Percentiles rank a stretch among this genome's conserved stretches.
Evolutionary conservation across 176 grass and related monocot species (phyloP).

Genomic region (Raddia distichophylla): DNA sequence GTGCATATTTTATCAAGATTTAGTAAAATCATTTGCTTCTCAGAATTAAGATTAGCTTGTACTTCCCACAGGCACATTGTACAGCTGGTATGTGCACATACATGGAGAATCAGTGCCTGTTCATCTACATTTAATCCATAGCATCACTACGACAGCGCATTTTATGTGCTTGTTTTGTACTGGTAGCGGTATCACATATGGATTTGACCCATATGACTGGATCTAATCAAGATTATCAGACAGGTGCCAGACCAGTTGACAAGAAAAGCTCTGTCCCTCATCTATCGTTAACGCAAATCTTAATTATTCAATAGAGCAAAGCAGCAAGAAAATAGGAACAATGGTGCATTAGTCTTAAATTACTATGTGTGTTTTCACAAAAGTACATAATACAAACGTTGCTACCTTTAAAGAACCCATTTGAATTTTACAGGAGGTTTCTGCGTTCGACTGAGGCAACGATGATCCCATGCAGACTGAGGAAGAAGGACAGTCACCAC

Average conservation of each 20-base stretch:
- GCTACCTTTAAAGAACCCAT: slow-evolving; percentile 87
- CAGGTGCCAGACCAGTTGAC: slow-evolving; percentile 8
- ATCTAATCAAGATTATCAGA: not conserved
- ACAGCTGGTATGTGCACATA: not conserved
- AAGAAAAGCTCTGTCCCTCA: not conserved
- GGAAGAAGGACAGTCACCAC: slow-evolving; percentile 95
- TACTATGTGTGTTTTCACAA: slow-evolving; percentile 19
- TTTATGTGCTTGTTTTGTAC: not conserved
- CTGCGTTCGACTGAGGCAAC: slow-evolving; percentile 39
- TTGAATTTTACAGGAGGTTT: slow-evolving; percentile 69
- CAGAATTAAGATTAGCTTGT: not conserved
- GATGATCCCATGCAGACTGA: slow-evolving; percentile 65
- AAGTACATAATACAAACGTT: slow-evolving; percentile 35
- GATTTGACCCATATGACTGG: slow-evolving; percentile 17
- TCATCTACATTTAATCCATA: slow-evolving; percentile 17
- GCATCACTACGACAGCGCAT: not conserved
- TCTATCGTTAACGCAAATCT: slow-evolving; percentile 17
- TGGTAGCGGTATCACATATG: not conserved
- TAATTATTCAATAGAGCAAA: slow-evolving; percentile 20
- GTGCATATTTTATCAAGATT: slow-evolving; percentile 19
- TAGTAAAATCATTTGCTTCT: slow-evolving; percentile 28
- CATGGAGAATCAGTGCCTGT: not conserved
- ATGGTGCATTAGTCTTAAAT: slow-evolving; percentile 20
- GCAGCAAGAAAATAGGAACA: slow-evolving; percentile 4
- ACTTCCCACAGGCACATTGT: slow-evolving; percentile 28